Evolutionary conservation across 2,329 filamentous ascomycete genomes (phyloP), one percentile per base, ranked within the genome.

Genomic region (Xylariaceae sp.): DNA sequence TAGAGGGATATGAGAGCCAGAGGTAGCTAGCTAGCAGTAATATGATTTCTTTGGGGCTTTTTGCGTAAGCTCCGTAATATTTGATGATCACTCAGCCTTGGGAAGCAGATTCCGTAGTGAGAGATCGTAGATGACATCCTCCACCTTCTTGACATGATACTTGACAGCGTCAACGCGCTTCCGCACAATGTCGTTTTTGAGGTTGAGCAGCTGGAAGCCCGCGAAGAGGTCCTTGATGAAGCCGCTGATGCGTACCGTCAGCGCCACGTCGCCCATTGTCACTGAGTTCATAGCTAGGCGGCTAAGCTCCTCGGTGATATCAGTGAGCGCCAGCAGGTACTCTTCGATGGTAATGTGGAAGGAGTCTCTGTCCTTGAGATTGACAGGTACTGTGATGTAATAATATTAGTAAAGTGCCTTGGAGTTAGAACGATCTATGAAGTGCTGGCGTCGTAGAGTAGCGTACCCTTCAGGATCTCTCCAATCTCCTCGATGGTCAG

Each of bases 301-400:
- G 58, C 90, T 84, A 68, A 99, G 84, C 77, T 99, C 95, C 70
- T 96, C 92, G 34, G 95, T 90, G 58, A 98, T 85, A 58, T 88
- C 86, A 56, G 95, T 94, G 57, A 98, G 82, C 12, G 92, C 88
- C 58, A 96, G 87, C 21, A 99, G 87, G 75, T 99, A 99, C 76
- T 99, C 95, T 76, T 99, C 95, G 68, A 98, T 94, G 39, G 92
- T 96, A 68, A 99, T 82, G 74, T 99, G 95, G 82, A 99, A 99
- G 47, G 87, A 85, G 73, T 98, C 94, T 60, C 84, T 81, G 69
- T 94, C 89, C 75, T 96, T 96, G 69, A 96, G 83, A 72, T 97
- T 97, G 62, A 95, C 89, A 11, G 92, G 93, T 9, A 96, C 93
- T 93, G 63, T 8, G 19, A 39, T 8, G n/a, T 34, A 40, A 41